phyloP scores from a whole-genome alignment of 2,329 filamentous ascomycete species.

The Albophoma yamanashiensis region DNA sequence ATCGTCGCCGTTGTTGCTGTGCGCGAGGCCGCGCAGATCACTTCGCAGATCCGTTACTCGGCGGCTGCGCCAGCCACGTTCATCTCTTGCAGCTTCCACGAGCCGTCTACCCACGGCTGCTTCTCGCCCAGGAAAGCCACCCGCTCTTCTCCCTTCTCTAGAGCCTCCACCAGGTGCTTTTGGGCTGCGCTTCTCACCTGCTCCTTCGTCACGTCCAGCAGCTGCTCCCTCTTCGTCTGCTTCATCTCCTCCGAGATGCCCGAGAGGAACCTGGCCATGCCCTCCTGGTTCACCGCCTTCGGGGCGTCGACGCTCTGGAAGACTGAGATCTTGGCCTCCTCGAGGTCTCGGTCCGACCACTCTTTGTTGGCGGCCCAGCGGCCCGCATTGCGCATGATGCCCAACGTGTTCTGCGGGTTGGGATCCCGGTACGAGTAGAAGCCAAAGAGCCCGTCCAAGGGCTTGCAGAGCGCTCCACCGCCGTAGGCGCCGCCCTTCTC shows the following conservation, averaged over 20 bases:
- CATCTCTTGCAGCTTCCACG: slow-evolving; percentile 70
- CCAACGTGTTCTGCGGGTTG: slow-evolving; percentile 80
- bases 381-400: slow-evolving; percentile 74
- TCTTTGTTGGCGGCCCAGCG: slow-evolving; percentile 70
- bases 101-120: slow-evolving; percentile 63
- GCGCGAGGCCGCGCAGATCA: not conserved
- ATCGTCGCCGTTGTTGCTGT: not conserved
- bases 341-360: slow-evolving; percentile 77
- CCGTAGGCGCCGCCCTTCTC: slow-evolving; percentile 97
- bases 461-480: slow-evolving; percentile 73
- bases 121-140: slow-evolving; percentile 73
- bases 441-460: slow-evolving; percentile 76
- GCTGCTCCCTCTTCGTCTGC: slow-evolving; percentile 68
- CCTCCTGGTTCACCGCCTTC: slow-evolving; percentile 75
- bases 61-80: slow-evolving; percentile 39
- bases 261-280: slow-evolving; percentile 74
- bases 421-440: slow-evolving; percentile 97
- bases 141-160: slow-evolving; percentile 48
- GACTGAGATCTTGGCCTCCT: slow-evolving; percentile 90
- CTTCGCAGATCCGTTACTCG: not conserved
- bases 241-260: slow-evolving; percentile 85
- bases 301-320: slow-evolving; percentile 92
- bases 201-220: slow-evolving; percentile 75
- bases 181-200: slow-evolving; percentile 77
- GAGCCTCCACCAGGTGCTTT: slow-evolving; percentile 62